Evolutionary conservation across 208 protist species (phyloP).

Genomic region (Novymonas esmeraldas): DNA sequence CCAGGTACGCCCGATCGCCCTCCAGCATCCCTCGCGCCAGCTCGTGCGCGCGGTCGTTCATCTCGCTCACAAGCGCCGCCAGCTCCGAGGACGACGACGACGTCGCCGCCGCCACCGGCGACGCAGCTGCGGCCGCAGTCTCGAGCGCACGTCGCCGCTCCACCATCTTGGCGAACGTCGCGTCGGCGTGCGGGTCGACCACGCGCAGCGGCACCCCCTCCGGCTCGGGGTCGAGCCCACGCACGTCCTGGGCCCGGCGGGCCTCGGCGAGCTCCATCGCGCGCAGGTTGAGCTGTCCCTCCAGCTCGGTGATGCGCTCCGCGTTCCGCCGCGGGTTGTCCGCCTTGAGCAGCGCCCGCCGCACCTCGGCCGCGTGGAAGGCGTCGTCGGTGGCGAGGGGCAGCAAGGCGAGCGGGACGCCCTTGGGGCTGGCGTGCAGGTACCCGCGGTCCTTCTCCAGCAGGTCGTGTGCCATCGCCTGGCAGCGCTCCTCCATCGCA

Average conservation of each 20-base stretch:
- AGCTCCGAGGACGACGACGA: conserved; percentile 33
- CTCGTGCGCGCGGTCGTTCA: conserved; percentile 44
- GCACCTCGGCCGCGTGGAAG: conserved; percentile 35
- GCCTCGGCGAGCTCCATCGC: conserved; percentile 45
- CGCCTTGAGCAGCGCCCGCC: conserved; percentile 29
- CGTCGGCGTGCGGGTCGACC: conserved; percentile 51
- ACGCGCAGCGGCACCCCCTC: conserved; percentile 53
- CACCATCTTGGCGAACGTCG: conserved; percentile 51
- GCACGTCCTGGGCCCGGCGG: conserved; percentile 49
- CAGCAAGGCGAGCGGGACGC: conserved; percentile 41
- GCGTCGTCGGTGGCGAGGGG: conserved; percentile 41
- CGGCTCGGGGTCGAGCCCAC: conserved; percentile 38
- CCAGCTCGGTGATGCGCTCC: conserved; percentile 52
- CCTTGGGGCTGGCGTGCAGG: conserved; percentile 43
- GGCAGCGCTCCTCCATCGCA: conserved; percentile 54
- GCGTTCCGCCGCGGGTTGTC: conserved; percentile 37
- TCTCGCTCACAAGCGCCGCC: conserved; percentile 24
- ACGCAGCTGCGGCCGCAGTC: conserved; percentile 17
- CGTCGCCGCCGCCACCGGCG: conserved; percentile 5
- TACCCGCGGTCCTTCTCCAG: conserved; percentile 48
- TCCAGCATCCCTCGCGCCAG: conserved; percentile 45
- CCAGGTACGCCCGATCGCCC: conserved; percentile 39
- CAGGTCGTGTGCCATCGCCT: conserved; percentile 53
- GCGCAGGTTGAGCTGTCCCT: conserved; percentile 67
- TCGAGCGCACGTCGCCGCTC: conserved; percentile 46